Evolutionary conservation across 2,329 filamentous ascomycete species (phyloP).

Genomic region (Epichloe elymi): DNA sequence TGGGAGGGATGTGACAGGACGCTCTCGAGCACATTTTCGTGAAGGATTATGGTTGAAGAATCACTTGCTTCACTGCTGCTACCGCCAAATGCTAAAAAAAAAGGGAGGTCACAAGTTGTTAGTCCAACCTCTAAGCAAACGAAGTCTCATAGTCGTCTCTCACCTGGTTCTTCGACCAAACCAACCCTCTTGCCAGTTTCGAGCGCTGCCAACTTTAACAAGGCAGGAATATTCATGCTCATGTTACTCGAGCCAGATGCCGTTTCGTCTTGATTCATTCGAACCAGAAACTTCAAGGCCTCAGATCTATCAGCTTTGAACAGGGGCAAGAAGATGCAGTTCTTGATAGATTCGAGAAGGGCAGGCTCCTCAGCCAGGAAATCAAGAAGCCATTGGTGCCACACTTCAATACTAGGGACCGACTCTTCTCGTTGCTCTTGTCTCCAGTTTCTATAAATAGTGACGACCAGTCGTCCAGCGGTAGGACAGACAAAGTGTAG

Average conservation of each 20-base stretch:
- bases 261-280: conserved; percentile 38
- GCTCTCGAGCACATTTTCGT: conserved; percentile 33
- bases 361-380: conserved; percentile 34
- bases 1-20: conserved; percentile 44
- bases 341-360: conserved; percentile 49
- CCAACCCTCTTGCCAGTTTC: conserved; percentile 59
- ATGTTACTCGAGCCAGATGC: conserved; percentile 30
- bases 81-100: conserved; percentile 15
- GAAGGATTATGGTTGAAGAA: conserved; percentile 21
- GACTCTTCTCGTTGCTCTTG: conserved; percentile 14
- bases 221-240: conserved; percentile 37
- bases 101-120: not conserved
- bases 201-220: conserved; percentile 53
- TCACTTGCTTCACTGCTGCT: conserved; percentile 4
- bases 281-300: conserved; percentile 43
- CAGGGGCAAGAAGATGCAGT: conserved; percentile 49
- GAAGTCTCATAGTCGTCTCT: not conserved
- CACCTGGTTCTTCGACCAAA: conserved; percentile 55
- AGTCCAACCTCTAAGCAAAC: not conserved
- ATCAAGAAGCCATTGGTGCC: conserved; percentile 43
- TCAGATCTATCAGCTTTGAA: conserved; percentile 44
- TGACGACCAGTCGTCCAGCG: conserved; percentile 48
- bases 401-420: conserved; percentile 26
- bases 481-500: conserved; percentile 44
- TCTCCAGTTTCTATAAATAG: conserved; percentile 37